Base-by-base conservation (phyloP, 306 rosid genomes). In the Purshia tridentata region DNA sequence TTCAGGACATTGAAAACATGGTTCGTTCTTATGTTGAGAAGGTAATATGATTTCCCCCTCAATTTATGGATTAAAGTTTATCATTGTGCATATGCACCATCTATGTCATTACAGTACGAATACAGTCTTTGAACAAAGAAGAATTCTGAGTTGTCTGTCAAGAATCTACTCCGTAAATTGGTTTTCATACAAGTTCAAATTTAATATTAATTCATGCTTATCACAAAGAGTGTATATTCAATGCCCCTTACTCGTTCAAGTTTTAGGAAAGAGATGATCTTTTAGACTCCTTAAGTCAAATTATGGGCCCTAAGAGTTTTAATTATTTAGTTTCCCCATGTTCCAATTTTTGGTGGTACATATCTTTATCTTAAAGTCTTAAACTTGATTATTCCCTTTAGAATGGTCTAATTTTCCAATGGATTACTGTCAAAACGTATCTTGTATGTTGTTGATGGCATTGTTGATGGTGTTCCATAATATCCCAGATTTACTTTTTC, bases 1-100 rank as follows among this genome's bases (percentile, higher is more conserved):
- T 88, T 82, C 83, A 80, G 44, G 97, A 91, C 55, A 91, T 91
- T 72, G 97, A 91, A 81, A 79, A 56, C 81, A 85, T 88, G 92
- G 87, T 91, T 69, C 89, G 73, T 60, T 81, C 94, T 52, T 88
- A 88, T 69, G 85, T 88, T 72, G 88, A 77, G 59, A 88, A 91
- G 95, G 94, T 91, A 87, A 69, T 13, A 23, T n/a, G 70, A 7
- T 69, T 41, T 1, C 40, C 37, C 40, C 11, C 63, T 66, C 55
- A 46, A 5, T 11, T 16, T 41, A 1, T 53, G 39, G 50, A 53
- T 40, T n/a, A 39, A 52, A 9, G 7, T 14, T 16, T 5, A 3
- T 29, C 10, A 0, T 49, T 7, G 20, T 29, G 22, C 39, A 29
- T 48, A 0, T 23, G 15, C 8, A 4, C 15, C 49, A 53, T 53